Evolutionary conservation across 176 grass and related monocot species (phyloP), one percentile per base, ranked within the genome.

Genomic region (Musa beccarii): DNA sequence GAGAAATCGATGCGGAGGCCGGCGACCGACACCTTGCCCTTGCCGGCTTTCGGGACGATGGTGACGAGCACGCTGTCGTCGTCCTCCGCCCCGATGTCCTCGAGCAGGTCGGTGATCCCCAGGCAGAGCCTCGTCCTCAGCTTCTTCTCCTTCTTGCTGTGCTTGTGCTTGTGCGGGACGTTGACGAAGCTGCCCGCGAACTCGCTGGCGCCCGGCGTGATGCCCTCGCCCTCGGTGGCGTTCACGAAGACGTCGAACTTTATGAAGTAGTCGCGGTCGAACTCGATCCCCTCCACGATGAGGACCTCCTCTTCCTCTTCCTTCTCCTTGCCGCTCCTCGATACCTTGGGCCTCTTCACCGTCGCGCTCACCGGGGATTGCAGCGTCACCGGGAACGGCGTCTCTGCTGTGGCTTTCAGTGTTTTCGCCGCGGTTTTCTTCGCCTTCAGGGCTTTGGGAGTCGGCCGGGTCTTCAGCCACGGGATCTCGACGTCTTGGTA

Each of bases 401-500:
- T 55, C 10, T n/a, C 80, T 16, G 65, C n/a, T 22, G 8, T 14
- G 9, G 10, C 19, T 49, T 8, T 63, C 19, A 68, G 52, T 21
- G 29, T 68, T 66, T 8, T 28, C 11, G 25, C 50, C 24, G 63
- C 1, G 1, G 9, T 59, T 1, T 19, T 20, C 0, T 25, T 52
- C 26, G 25, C 25, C 22, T 11, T 63, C 13, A 2, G 3, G 2
- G 28, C 63, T 8, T 64, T 88, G n/a, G 79, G 79, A 3, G 79
- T 43, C 43, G 79, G 79, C 17, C 69, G 84, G 0, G 75, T 13
- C 25, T 78, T 7, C 62, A 84, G 62, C 89, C 89, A 96, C 28
- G 89, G 89, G 11, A 86, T 86, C 51, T 16, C 72, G 26, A 89
- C 85, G 79, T 87, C 89, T 76, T 92, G 87, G 78, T 89, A 89